Evolutionary conservation across 805 yeast species (phyloP).

Genomic region (Barnettozyma pratensis): DNA sequence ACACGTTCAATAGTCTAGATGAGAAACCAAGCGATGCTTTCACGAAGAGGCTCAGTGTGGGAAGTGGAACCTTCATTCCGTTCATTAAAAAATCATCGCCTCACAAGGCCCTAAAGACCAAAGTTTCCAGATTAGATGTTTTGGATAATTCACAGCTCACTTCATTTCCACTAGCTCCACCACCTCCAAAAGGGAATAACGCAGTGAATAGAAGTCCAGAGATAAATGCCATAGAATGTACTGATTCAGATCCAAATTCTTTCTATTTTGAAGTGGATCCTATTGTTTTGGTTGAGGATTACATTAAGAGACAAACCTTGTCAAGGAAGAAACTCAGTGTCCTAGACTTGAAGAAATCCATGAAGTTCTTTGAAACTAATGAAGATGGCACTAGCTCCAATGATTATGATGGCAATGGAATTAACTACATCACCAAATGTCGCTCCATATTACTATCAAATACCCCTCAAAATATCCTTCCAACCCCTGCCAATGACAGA

Average conservation of each 20-base stretch:
- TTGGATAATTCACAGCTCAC: slow-evolving; percentile 33
- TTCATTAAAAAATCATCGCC: not conserved
- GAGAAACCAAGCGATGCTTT: not conserved
- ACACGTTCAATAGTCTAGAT: not conserved
- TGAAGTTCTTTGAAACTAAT: slow-evolving; percentile 10
- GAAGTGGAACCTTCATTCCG: not conserved
- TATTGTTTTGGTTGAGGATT: slow-evolving; percentile 51
- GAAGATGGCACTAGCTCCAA: not conserved
- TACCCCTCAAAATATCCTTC: too few species aligned
- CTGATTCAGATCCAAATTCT: slow-evolving; percentile 10
- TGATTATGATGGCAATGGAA: not conserved
- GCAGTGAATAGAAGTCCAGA: slow-evolving; percentile 12
- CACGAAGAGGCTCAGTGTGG: not conserved
- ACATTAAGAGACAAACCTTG: slow-evolving; percentile 31
- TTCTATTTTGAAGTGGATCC: slow-evolving; percentile 22
- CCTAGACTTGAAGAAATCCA: slow-evolving; percentile 28
- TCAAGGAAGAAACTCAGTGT: slow-evolving; percentile 28
- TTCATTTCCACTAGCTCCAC: slow-evolving; percentile 32
- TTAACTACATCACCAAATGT: not conserved
- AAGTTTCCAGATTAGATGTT: slow-evolving; percentile 32
- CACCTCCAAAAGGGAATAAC: slow-evolving; percentile 14
- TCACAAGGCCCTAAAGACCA: not conserved
- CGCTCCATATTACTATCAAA: not conserved
- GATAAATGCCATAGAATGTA: slow-evolving; percentile 13
- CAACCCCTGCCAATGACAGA: not conserved